Percentiles rank a stretch among this genome's conserved stretches.
Conservation (phyloP, 202 grass and related monocot genomes). For the Musa balbisiana region DNA sequence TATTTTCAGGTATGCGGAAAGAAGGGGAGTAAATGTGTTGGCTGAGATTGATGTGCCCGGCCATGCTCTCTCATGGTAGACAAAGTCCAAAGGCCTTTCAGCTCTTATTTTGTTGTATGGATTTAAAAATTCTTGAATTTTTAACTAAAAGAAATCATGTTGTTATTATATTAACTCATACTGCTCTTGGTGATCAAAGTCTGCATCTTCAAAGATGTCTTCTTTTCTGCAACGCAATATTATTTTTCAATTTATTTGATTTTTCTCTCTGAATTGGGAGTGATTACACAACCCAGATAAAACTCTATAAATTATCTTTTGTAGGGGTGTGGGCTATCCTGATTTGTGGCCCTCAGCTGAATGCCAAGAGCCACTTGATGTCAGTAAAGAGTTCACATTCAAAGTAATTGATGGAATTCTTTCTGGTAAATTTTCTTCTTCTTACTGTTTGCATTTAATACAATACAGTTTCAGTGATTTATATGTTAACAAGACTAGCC, state of each 20-base stretch:
- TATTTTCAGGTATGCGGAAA: conserved; percentile 76
- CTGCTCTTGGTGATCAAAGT: neutral
- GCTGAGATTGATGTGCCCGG: conserved; percentile 96
- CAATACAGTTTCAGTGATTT: too few relatives aligned
- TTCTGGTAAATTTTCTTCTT: conserved; percentile 51
- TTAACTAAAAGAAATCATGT: too few relatives aligned
- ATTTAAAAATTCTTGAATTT: neutral
- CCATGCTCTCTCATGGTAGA: conserved; percentile 80
- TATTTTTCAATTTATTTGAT: conserved; percentile 1
- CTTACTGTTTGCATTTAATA: conserved; percentile 6
- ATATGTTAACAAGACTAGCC: too few relatives aligned
- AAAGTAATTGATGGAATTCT: conserved; percentile 91
- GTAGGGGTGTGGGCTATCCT: conserved; percentile 78
- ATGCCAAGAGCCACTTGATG: conserved; percentile 84
- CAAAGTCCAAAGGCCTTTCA: neutral
- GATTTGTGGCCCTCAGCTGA: conserved; percentile 57
- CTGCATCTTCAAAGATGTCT: neutral
- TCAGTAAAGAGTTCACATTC: conserved; percentile 81
- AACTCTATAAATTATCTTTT: conserved; percentile 17
- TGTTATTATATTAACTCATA: too few relatives aligned
- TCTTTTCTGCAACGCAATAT: neutral
- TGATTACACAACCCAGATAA: neutral
- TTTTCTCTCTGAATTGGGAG: neutral
- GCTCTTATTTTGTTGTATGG: neutral
- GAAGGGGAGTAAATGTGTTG: conserved; percentile 76